Conservation (phyloP, 2,329 filamentous ascomycete species). For the Neonectria hederae region DNA sequence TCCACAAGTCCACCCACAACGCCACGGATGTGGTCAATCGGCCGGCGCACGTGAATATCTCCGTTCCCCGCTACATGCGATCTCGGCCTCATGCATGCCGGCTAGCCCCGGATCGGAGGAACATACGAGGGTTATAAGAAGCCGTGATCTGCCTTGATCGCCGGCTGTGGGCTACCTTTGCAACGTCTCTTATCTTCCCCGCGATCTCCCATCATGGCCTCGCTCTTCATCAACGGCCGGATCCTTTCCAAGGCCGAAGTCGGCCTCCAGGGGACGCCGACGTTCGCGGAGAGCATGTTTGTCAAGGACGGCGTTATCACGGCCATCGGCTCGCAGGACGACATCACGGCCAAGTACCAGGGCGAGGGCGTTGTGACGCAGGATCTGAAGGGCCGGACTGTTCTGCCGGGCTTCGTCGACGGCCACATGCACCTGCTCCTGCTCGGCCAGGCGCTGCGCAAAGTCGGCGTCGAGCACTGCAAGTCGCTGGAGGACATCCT, state of each 20-base stretch:
- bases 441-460: conserved; percentile 62
- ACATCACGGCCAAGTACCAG: conserved; percentile 37
- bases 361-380: conserved; percentile 22
- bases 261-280: conserved; percentile 38
- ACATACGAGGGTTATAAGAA: conserved; percentile 4
- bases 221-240: conserved; percentile 43
- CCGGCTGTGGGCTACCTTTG: too few species aligned
- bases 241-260: conserved; percentile 40
- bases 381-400: conserved; percentile 47
- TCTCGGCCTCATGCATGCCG: conserved; percentile 2
- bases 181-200: too few species aligned
- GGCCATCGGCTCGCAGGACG: conserved; percentile 45
- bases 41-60: conserved; percentile 16
- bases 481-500: conserved; percentile 60
- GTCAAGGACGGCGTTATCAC: conserved; percentile 48
- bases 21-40: neutral
- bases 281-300: conserved; percentile 47
- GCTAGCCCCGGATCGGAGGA: neutral
- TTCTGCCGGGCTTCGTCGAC: conserved; percentile 67
- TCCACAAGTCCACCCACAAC: neutral
- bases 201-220: conserved; percentile 24
- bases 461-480: conserved; percentile 60
- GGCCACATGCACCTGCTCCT: conserved; percentile 66
- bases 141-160: neutral
- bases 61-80: conserved; percentile 1